Conservation (phyloP, 73 alveolate species). For the Durusdinium trenchii region DNA sequence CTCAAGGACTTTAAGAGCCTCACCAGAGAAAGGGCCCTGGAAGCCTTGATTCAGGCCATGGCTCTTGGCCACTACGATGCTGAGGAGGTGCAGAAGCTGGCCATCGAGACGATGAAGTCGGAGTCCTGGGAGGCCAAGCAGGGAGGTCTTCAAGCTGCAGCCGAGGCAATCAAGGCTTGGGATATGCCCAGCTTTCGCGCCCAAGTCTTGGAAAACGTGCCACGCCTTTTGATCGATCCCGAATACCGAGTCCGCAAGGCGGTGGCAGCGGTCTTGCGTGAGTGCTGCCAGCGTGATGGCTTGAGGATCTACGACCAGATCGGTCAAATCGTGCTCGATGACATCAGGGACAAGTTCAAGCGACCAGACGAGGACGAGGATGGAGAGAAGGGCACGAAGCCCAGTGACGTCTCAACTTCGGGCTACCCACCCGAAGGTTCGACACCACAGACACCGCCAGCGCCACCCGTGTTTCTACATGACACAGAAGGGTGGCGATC, state of each 20-base stretch:
- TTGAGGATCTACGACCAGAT: slow-evolving; percentile 70
- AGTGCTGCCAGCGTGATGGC: slow-evolving; percentile 75
- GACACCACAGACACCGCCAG: no score
- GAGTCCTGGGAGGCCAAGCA: slow-evolving; percentile 88
- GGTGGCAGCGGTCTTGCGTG: slow-evolving; percentile 52
- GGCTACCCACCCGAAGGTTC: no score
- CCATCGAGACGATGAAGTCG: slow-evolving; percentile 28
- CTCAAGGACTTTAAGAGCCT: slow-evolving; percentile 60
- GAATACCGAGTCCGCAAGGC: slow-evolving; percentile 90
- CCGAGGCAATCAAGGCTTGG: slow-evolving; percentile 71
- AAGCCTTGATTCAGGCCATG: neutral
- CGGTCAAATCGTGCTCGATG: slow-evolving; percentile 59
- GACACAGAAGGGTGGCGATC: slow-evolving; percentile 87
- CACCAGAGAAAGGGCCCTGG: slow-evolving; percentile 41
- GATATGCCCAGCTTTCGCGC: neutral
- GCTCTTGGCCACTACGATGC: neutral
- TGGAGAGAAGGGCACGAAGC: neutral
- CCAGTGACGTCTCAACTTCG: neutral
- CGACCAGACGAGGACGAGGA: slow-evolving; percentile 19
- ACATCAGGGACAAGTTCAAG: slow-evolving; percentile 81
- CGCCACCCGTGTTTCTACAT: slow-evolving; percentile 55
- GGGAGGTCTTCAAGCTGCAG: slow-evolving; percentile 77
- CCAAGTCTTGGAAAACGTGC: slow-evolving; percentile 17
- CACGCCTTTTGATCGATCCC: slow-evolving; percentile 17
- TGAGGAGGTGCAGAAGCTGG: slow-evolving; percentile 9